Base-by-base conservation (phyloP, 495 filamentous ascomycete genomes). In the Penicillium macrosclerotiorum region DNA sequence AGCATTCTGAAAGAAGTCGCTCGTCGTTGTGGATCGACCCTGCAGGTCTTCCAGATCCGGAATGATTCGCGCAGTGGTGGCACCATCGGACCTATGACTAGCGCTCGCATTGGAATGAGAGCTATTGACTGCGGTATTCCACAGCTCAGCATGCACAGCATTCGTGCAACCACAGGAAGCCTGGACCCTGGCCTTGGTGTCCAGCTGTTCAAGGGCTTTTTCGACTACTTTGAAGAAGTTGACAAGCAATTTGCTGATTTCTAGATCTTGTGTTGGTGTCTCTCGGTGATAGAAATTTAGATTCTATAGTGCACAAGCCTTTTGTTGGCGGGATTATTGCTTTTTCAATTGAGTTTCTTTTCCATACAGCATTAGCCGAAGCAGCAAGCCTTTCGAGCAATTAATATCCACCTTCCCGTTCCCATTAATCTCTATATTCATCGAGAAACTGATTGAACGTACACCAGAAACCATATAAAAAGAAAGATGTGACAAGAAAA, bases 81-180 rank as follows among this genome's bases (percentile, higher is more conserved):
- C 3, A 98, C 93, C 1, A 90, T 96, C n/a, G 93, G 93, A 0
- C 93, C 93, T 1, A 92, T 94, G 85, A 75, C 95, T 31, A 88
- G 82, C 49, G 73, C 79, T 11, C 80, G 75, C 8, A 90, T 90
- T 67, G 93, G 93, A 20, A 81, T 94, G 62, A 73, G 90, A 34
- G 84, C 90, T 1, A 83, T 93, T 46, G 93, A 98, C 63, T 89
- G 89, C 1, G 93, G 93, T 18, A 85, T 96, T 45, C 84, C 90
- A 17, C 93, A 98, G 66, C 71, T 96, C 47, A 89, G 84, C 54
- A 98, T 98, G 93, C 93, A 98, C 63, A 84, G 78, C 49, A 91
- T 98, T 48, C 82, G 93, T 17, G 93, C 93, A 5, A 96, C 91
- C 8, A 94, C 86, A 8, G 93, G 93, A 3, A 79, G 77, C 30